Conservation (phyloP, 108 stramenopile species). For the Discostella pseudostelligera region DNA sequence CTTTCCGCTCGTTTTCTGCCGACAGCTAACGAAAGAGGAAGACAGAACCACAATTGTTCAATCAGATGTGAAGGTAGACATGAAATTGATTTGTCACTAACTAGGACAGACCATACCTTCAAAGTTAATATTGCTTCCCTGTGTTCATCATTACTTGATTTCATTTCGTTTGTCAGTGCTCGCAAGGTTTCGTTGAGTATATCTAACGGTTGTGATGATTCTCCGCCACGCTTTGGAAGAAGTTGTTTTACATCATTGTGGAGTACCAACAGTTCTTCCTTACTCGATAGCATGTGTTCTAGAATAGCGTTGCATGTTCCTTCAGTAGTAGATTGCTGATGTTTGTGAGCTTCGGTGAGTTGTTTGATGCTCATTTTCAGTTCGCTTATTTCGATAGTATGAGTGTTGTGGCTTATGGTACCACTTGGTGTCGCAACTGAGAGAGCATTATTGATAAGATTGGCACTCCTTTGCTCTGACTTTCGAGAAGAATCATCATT, state of each 20-base stretch:
- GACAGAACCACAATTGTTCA: not conserved
- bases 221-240: not conserved
- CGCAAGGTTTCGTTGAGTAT: constrained; percentile 13
- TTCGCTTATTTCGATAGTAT: not conserved
- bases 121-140: constrained; percentile 10
- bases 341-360: not conserved
- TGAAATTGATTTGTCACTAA: not conserved
- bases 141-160: constrained; percentile 9
- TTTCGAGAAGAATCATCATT: not conserved
- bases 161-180: constrained; percentile 10
- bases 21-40: not conserved
- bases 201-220: constrained; percentile 19
- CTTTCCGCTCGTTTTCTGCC: constrained; percentile 28
- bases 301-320: constrained; percentile 8
- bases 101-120: constrained; percentile 15
- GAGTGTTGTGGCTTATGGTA: not conserved
- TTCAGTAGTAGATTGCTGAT: not conserved
- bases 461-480: not conserved
- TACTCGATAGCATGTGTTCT: constrained; percentile 10
- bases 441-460: not conserved
- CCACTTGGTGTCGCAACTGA: not conserved
- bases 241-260: constrained; percentile 25
- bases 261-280: constrained; percentile 13
- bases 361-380: not conserved
- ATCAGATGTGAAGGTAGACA: not conserved